Evolutionary conservation across 2,329 filamentous ascomycete species (phyloP), one percentile per base, ranked within the genome.

Genomic region (Microdochium paspali): DNA sequence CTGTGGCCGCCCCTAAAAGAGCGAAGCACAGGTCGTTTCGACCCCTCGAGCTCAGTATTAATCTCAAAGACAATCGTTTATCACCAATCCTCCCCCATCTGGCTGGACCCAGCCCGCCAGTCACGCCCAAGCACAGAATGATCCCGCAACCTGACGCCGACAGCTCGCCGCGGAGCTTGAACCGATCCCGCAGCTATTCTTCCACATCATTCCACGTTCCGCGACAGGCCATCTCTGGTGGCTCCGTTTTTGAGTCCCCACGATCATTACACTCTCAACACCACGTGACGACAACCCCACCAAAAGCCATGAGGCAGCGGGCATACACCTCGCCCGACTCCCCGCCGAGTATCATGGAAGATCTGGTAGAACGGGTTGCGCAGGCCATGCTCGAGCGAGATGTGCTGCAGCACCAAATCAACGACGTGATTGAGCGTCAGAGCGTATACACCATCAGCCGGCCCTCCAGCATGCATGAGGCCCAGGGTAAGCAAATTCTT

Each of bases 321-420:
- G 67, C 71, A 6, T 58, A 69, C 48, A 70, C 69, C 10, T 66
- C 73, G 3, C 66, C 59, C 24, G 44, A 50, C 9, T 42, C 46
- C 20, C 47, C 55, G 7, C 50, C 52, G 23, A 54, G 73, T 4
- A 69, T 68, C 49, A 67, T 76, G 51, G 73, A 79, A 24, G 59
- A 59, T 13, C 73, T 80, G 47, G 73, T 76, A 45, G 72, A 77
- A 52, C 68, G 76, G 39, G 75, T 81, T 42, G 78, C 77, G 25
- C 70, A 66, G 50, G 77, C 75, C 44, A 73, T 81, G 66, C 63
- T 77, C 47, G 79, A 84, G 57, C 68, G 78, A 51, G 80, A 84
- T 47, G 67, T 66, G 48, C 61, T 81, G 40, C 71, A 84, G 60
- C 72, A 71, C 49, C 71, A 80, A 53, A 81, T 84, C 46, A 76